Evolutionary conservation across 768 basidiomycete genomes (phyloP), one percentile per base, ranked within the genome.

Genomic region (Pleurotus tuber-regium): DNA sequence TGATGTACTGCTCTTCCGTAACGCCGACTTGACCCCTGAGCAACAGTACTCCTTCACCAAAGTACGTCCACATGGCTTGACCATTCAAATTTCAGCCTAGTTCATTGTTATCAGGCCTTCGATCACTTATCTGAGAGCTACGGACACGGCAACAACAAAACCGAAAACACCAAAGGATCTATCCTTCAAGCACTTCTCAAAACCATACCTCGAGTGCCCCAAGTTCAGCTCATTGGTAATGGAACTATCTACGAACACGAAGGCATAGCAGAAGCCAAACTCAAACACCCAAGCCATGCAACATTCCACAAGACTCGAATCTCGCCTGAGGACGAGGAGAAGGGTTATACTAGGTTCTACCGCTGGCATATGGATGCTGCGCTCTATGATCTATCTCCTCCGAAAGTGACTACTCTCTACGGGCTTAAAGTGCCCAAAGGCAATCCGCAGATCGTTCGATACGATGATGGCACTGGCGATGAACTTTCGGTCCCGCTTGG

Each of bases 291-390:
- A 1, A 83, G 80, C 44, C 92, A 95, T 68, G 83, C 77, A 40
- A 87, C 85, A 2, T 96, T 95, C 71, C 93, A 96, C 74, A 92
- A 90, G 69, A 87, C 86, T 25, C 67, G 66, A 18, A 76, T 95
- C 29, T 82, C 84, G 8, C 70, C 74, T 2, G 87, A 87, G 61
- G 92, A 94, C 54, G 87, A 87, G 58, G 46, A 35, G 7, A 75
- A 78, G 48, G 90, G 89, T 14, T 66, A 76, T 41, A 93, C 92
- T n/a, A 79, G 92, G 30, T 94, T 88, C 76, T 93, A 92, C 66
- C 76, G 92, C 43, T 93, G 92, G 91, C 90, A 95, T 66, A 93
- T 94, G 66, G 92, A 94, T 58, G 92, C 93, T 0, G 90, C 90
- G 2, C 69, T 92, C 28, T 89, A 89, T 63, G 81, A 85, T 49